Conservation (phyloP, 352 stramenopile species). For the Phytophthora meadii region DNA sequence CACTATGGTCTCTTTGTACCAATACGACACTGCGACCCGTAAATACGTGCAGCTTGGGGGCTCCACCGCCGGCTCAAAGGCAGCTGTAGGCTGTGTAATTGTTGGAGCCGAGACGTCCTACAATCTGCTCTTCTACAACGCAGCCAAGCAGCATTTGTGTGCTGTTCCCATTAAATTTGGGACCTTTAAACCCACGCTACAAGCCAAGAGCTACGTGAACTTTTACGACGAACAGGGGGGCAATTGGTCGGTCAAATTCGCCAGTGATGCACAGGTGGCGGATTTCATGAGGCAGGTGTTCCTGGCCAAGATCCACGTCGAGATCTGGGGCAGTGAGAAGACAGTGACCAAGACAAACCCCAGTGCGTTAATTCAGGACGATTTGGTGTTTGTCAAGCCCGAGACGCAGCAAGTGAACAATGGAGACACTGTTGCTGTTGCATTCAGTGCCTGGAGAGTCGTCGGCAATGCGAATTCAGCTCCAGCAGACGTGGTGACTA, state of each 20-base stretch:
- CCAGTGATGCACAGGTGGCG: constrained; percentile 59
- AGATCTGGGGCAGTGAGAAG: constrained; percentile 77
- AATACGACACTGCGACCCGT: constrained; percentile 64
- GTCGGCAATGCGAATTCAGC: constrained; percentile 69
- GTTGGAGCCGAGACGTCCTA: constrained; percentile 71
- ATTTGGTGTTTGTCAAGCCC: constrained; percentile 51
- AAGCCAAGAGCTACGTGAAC: constrained; percentile 85
- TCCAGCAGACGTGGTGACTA: constrained; percentile 72
- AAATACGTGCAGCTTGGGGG: constrained; percentile 71
- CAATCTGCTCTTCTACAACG: constrained; percentile 80
- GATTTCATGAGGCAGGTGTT: constrained; percentile 80
- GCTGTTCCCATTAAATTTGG: constrained; percentile 56
- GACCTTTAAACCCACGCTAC: constrained; percentile 70
- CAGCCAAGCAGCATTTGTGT: constrained; percentile 71
- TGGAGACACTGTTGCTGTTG: constrained; percentile 71
- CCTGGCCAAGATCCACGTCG: constrained; percentile 79
- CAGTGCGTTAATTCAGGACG: constrained; percentile 58
- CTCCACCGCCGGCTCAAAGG: constrained; percentile 36
- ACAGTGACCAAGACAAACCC: constrained; percentile 58
- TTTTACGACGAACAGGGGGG: constrained; percentile 77
- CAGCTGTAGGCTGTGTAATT: constrained; percentile 72
- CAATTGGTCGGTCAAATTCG: constrained; percentile 85
- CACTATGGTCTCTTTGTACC: constrained; percentile 74
- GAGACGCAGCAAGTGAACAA: constrained; percentile 44
- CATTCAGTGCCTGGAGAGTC: constrained; percentile 79